Conservation (phyloP, 2,329 filamentous ascomycete genomes). For the Endoconidiophora laricicola region DNA sequence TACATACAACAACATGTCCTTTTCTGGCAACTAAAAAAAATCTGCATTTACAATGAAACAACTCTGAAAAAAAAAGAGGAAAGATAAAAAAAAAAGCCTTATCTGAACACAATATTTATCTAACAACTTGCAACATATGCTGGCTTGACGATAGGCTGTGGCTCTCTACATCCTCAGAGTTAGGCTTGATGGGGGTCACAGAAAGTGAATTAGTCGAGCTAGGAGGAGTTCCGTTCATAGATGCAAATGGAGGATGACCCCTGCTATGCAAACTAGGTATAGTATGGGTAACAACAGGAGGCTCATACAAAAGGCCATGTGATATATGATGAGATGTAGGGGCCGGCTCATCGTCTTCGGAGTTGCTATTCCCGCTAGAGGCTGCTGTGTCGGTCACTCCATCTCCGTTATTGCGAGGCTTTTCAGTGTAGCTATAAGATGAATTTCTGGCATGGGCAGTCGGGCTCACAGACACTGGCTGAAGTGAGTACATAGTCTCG, state of each 20-base stretch:
- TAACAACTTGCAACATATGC: no score
- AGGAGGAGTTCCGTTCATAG: no score
- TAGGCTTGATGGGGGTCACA: no score
- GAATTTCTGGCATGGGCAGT: not conserved
- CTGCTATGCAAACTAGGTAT: no score
- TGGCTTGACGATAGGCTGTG: no score
- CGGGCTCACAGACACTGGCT: not conserved
- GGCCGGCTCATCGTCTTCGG: not conserved
- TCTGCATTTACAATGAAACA: not conserved
- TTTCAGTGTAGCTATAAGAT: not conserved
- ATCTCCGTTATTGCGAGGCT: not conserved
- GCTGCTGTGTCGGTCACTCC: not conserved
- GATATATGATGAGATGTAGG: not conserved
- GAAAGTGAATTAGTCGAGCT: no score
- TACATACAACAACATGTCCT: no score
- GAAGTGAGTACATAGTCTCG: slow-evolving; percentile 1
- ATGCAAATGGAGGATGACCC: no score
- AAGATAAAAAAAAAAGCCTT: not conserved
- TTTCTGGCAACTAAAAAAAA: no score
- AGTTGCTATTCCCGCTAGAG: not conserved
- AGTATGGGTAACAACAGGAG: no score
- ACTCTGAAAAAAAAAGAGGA: not conserved
- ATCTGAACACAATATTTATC: not conserved
- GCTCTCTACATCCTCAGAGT: no score
- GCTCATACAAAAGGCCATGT: not conserved